Conservation (phyloP, 345 rosid species). For the Citrus cavaleriei region DNA sequence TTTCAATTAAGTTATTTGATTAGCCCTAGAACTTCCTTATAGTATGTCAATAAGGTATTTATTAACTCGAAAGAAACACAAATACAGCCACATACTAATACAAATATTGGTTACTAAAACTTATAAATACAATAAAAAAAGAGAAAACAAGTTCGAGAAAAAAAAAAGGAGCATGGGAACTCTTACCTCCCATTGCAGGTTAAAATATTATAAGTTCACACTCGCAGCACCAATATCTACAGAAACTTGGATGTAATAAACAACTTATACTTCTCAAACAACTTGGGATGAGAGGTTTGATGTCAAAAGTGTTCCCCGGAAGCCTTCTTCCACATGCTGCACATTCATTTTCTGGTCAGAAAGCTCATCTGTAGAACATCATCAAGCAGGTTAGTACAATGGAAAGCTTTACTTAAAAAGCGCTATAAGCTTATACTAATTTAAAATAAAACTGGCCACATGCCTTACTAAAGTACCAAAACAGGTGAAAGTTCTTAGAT, state of each 20-base stretch:
- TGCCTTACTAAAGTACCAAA: neutral
- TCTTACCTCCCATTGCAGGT: conserved; percentile 19
- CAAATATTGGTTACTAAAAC: neutral
- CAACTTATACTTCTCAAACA: conserved; percentile 25
- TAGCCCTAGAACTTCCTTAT: neutral
- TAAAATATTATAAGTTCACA: neutral
- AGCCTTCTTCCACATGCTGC: conserved; percentile 73
- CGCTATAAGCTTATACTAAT: neutral
- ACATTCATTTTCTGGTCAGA: conserved; percentile 56
- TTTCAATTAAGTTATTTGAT: neutral
- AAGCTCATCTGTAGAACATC: conserved; percentile 65
- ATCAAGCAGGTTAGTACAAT: neutral
- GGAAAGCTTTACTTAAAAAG: conserved; percentile 1
- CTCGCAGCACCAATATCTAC: conserved; percentile 21
- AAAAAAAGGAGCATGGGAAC: neutral
- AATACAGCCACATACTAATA: neutral
- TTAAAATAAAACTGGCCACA: neutral
- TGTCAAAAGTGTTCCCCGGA: conserved; percentile 83
- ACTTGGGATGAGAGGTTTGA: conserved; percentile 68
- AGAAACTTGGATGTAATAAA: conserved; percentile 3
- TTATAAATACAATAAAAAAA: neutral
- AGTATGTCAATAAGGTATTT: neutral
- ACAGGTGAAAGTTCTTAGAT: too few species aligned
- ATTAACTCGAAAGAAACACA: neutral
- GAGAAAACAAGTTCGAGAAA: neutral